Conservation (phyloP, 202 grass and related monocot genomes). For the Hordeum pubiflorum region DNA sequence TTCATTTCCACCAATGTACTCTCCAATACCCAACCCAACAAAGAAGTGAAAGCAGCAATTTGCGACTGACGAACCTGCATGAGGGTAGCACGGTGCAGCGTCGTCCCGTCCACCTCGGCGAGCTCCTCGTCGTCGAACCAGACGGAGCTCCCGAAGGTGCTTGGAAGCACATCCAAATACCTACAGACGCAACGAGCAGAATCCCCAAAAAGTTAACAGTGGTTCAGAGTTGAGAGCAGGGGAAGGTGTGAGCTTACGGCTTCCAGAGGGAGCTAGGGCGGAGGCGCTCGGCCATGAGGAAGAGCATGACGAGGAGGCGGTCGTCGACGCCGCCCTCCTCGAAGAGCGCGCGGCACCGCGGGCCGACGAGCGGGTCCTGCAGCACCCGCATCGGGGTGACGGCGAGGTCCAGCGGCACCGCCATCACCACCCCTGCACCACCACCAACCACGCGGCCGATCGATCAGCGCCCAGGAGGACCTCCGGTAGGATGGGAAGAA, state of each 20-base stretch:
- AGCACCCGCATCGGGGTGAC: conserved; percentile 88
- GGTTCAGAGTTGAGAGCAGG: not conserved
- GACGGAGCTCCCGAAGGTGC: conserved; percentile 64
- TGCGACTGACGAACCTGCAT: conserved; percentile 38
- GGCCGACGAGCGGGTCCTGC: conserved; percentile 68
- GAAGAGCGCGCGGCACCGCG: conserved; percentile 59
- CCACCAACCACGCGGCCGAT: not conserved
- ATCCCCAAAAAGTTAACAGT: not conserved
- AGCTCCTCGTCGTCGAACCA: conserved; percentile 76
- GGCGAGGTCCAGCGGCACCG: conserved; percentile 80
- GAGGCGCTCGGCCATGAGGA: conserved; percentile 77
- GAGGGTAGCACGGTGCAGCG: conserved; percentile 58
- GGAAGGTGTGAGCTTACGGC: conserved; percentile 43
- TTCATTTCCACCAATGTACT: not conserved
- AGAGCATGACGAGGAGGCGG: conserved; percentile 81
- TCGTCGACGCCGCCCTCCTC: conserved; percentile 66
- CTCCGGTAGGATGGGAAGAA: not conserved
- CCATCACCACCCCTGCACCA: conserved; percentile 63
- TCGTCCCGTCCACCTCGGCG: conserved; percentile 73
- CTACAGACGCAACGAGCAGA: conserved; percentile 19
- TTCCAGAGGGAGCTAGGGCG: conserved; percentile 83
- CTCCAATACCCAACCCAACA: not conserved
- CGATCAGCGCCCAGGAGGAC: not conserved
- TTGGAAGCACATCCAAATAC: conserved; percentile 81
- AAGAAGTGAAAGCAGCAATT: not conserved